Base-by-base conservation (phyloP, 2,329 filamentous ascomycete genomes). In the Didymella keratinophila region DNA sequence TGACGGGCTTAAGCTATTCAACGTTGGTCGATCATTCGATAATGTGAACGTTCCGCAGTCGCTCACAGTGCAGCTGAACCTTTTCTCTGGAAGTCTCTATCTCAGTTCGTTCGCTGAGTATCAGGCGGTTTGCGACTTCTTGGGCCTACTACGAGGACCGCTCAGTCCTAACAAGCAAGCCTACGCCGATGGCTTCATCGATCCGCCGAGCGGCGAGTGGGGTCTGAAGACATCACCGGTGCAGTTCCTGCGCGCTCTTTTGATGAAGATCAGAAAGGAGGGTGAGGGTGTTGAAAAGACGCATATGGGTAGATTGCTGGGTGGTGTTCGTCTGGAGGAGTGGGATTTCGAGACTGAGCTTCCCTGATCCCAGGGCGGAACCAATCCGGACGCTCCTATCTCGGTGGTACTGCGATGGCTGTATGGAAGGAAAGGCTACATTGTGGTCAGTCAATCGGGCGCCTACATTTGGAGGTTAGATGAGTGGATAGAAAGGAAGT, bases 1-100 rank as follows among this genome's bases (percentile, higher is more conserved):
- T 0, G 82, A 87, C 44, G 48, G 68, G 0, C 72, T 88, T 0
- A 57, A 72, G 1, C 74, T 86, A 1, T 83, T 79, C 64, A 78
- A 72, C 1, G 54, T 81, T 1, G 78, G 70, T 0, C 57, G 61
- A 2, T 7, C 1, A 0, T 61, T 65, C 20, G 59, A 45, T 0
- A 25, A 58, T 1, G 12, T 6, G 2, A 32, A 27, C 8, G 54
- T 71, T 4, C 67, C 63, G 12, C 70, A 65, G 10, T 68, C 54
- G 0, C 66, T 84, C 0, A 70, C 76, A 0, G 73, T 79, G 0
- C 79, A 85, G 55, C 79, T 92, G 0, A 88, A 89, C 42, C 74
- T 92, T 0, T 91, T 92, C 53, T 79, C 89, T 0, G 89, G 89
- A 0, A 87, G 89, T 53, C 78, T 91, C 0, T 92, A 91, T 63